phyloP scores from a whole-genome alignment of 116 monocot species.

The Zostera marina region DNA sequence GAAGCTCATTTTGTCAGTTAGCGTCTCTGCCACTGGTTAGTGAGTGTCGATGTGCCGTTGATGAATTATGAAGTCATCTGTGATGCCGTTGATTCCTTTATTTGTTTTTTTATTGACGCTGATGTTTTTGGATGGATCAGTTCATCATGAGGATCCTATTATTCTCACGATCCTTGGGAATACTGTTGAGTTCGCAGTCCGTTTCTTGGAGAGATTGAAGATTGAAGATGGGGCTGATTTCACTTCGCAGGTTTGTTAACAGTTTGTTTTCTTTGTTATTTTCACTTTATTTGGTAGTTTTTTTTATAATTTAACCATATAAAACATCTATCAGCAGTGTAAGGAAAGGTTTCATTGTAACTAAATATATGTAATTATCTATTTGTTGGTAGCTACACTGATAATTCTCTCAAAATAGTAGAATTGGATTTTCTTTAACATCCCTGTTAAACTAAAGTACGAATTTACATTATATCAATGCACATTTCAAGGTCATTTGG shows the following conservation, averaged over 20 bases:
- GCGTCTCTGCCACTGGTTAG: slow-evolving; percentile 2
- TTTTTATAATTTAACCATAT: neutral
- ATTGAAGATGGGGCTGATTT: slow-evolving; percentile 35
- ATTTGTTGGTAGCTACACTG: too few species aligned
- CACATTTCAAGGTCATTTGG: too few species aligned
- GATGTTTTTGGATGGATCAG: slow-evolving; percentile 18
- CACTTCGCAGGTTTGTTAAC: slow-evolving; percentile 39
- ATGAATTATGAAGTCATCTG: too few species aligned
- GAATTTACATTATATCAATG: too few species aligned
- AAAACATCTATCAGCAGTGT: neutral
- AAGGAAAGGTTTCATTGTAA: too few species aligned
- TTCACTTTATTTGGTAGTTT: slow-evolving; percentile 1
- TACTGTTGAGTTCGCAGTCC: slow-evolving; percentile 35
- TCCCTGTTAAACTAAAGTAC: too few species aligned
- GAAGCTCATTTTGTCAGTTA: neutral
- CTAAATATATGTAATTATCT: too few species aligned
- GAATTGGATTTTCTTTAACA: too few species aligned
- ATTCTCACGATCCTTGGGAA: slow-evolving; percentile 31
- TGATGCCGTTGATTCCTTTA: neutral
- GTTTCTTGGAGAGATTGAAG: slow-evolving; percentile 35
- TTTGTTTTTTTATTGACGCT: neutral
- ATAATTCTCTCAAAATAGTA: too few species aligned
- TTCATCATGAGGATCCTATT: slow-evolving; percentile 20
- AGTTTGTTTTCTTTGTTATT: neutral
- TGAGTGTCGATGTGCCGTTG: neutral